Conservation (phyloP, 2,329 filamentous ascomycete species). For the Colletotrichum musicola region DNA sequence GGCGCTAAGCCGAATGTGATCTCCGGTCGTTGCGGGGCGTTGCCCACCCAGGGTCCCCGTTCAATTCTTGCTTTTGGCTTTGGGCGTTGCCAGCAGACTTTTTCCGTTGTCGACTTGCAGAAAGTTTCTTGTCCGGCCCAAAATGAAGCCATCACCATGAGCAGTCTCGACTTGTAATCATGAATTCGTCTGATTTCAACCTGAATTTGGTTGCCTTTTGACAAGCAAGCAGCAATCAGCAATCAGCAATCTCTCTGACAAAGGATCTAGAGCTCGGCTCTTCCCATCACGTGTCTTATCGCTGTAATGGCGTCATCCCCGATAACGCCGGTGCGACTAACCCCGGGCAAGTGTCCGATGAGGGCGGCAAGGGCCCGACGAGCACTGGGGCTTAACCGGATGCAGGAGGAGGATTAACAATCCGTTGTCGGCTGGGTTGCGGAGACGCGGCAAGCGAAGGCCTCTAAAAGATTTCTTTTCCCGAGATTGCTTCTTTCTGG, state of each 20-base stretch:
- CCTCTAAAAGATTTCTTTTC: constrained; percentile 3
- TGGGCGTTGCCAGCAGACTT: not conserved
- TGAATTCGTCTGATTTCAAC: not conserved
- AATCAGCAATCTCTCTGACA: not conserved
- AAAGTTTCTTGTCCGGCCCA: not conserved
- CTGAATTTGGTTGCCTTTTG: not conserved
- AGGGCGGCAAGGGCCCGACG: constrained; percentile 9
- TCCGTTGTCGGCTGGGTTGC: not conserved
- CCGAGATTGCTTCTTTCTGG: not conserved
- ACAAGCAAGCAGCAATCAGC: not conserved
- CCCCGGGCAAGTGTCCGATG: constrained; percentile 33
- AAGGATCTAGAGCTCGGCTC: not conserved
- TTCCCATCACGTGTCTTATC: constrained; percentile 23
- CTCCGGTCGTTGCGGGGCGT: constrained; percentile 11
- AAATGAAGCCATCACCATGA: constrained; percentile 2
- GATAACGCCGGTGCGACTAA: constrained; percentile 23
- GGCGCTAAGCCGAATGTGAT: constrained; percentile 14
- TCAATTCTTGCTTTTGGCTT: not conserved
- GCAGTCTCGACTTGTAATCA: not conserved
- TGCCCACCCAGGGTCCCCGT: constrained; percentile 1
- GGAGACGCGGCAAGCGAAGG: constrained; percentile 2
- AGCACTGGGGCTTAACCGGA: constrained; percentile 16
- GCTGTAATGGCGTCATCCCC: constrained; percentile 17
- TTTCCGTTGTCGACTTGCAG: not conserved
- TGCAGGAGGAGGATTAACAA: constrained; percentile 28